Evolutionary conservation across 1,284 basidiomycete genomes (phyloP), one percentile per base, ranked within the genome.

Genomic region (Somion occarium): DNA sequence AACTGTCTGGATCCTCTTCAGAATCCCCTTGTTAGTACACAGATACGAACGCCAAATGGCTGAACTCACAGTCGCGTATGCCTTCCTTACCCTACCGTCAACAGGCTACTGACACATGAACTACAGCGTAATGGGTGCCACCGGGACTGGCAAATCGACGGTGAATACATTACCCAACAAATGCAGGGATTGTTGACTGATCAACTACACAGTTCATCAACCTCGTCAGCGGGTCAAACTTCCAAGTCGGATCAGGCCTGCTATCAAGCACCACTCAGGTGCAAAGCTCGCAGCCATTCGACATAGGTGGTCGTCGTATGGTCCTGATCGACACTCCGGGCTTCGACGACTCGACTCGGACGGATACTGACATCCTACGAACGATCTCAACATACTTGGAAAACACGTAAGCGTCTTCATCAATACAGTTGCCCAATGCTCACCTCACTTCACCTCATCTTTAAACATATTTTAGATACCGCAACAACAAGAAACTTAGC

Each of bases 401-500:
- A 23, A 11, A 27, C 3, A 19, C 23, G 49, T 50, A 22, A 25
- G 48, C 43, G 20, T 7, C 30, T 7, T 34, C 30, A n/a, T n/a
- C n/a, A n/a, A n/a, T n/a, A n/a, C n/a, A 12, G 24, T 45, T 26
- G 19, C 27, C 22, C 22, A 9, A 43, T 20, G 11, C 15, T 43
- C 41, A 43, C 13, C 11, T 13, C 41, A 12, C 19, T 9, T 9
- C 9, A 9, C 13, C 19, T 20, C 22, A 43, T 20, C 9, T 11
- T 11, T 20, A 9, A 43, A 43, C 41, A 42, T 42, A 18, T 18
- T 22, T 13, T 26, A 74, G 73, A 15, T 74, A 74, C 26, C 59
- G 71, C 24, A 58, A 62, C 13, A 65, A 68, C 19, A 59, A 65
- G 49, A 73, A 69, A 48, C 66, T 81, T 18, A 67, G 71, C 3